phyloP scores from a whole-genome alignment of 1,284 basidiomycete genomes.

The Volvariella volvacea region DNA sequence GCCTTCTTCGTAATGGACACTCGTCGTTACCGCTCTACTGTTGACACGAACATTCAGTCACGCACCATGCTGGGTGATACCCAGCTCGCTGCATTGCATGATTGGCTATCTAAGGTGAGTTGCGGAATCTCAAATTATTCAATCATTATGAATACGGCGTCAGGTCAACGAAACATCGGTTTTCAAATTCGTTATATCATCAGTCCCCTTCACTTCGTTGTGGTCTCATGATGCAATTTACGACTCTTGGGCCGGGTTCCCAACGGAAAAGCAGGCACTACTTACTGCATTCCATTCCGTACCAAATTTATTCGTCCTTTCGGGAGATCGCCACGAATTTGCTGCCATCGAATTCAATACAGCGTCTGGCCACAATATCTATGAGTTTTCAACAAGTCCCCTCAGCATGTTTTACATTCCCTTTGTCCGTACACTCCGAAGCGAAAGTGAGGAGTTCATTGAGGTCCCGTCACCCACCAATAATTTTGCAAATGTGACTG shows the following conservation, averaged over 20 bases:
- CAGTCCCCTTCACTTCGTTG: slow-evolving; percentile 73
- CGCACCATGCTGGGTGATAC: slow-evolving; percentile 69
- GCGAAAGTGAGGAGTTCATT: slow-evolving; percentile 36
- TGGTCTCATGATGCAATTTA: slow-evolving; percentile 65
- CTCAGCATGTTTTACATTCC: slow-evolving; percentile 72
- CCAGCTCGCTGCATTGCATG: slow-evolving; percentile 58
- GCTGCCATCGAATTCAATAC: slow-evolving; percentile 61
- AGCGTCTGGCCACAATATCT: slow-evolving; percentile 25
- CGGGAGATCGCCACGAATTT: slow-evolving; percentile 78
- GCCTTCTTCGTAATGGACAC: slow-evolving; percentile 83
- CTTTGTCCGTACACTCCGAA: slow-evolving; percentile 41
- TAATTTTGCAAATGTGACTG: neutral
- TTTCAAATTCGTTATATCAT: slow-evolving; percentile 78
- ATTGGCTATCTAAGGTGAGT: slow-evolving; percentile 57
- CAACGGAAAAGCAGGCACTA: slow-evolving; percentile 53
- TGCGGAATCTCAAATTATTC: slow-evolving; percentile 1
- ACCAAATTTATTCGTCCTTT: slow-evolving; percentile 66
- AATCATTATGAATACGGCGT: neutral
- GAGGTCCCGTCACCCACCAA: slow-evolving; percentile 5
- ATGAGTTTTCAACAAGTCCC: slow-evolving; percentile 49
- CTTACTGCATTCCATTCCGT: slow-evolving; percentile 57
- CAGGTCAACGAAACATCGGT: slow-evolving; percentile 69
- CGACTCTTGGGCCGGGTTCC: slow-evolving; percentile 73
- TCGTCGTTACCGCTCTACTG: slow-evolving; percentile 53
- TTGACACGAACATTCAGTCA: slow-evolving; percentile 32